phyloP scores from a whole-genome alignment of 345 rosid species.

The Populus simonii region DNA sequence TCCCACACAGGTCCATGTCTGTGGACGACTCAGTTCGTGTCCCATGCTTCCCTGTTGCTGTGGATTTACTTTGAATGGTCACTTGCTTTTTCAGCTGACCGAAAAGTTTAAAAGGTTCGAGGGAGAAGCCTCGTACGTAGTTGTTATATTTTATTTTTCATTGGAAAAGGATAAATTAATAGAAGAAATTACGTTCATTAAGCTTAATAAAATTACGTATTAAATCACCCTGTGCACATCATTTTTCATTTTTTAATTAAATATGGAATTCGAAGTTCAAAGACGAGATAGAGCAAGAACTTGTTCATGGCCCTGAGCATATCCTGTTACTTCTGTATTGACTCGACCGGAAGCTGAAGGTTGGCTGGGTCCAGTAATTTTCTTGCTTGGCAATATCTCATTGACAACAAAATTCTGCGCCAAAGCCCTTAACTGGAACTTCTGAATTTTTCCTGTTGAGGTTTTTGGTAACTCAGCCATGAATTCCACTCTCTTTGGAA shows the following conservation, averaged over 20 bases:
- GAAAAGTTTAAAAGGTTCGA: no score
- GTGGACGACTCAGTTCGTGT: no score
- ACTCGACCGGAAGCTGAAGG: not conserved
- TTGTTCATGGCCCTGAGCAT: slow-evolving; percentile 16
- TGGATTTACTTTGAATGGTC: no score
- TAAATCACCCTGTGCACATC: not conserved
- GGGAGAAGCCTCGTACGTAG: not conserved
- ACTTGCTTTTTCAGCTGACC: no score
- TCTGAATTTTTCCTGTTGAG: slow-evolving; percentile 38
- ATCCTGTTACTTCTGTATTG: slow-evolving; percentile 2
- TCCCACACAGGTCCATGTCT: not conserved
- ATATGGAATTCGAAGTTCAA: slow-evolving; percentile 9
- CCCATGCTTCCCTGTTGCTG: no score
- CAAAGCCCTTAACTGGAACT: slow-evolving; percentile 30
- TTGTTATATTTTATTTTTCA: not conserved
- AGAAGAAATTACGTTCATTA: not conserved
- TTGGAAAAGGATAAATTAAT: not conserved
- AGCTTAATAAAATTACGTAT: not conserved
- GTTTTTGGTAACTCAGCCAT: slow-evolving; percentile 37
- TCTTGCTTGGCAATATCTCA: not conserved
- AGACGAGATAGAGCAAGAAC: slow-evolving; percentile 40
- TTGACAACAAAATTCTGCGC: slow-evolving; percentile 22
- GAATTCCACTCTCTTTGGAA: slow-evolving; percentile 44
- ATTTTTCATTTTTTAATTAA: not conserved
- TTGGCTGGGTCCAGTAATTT: not conserved